A percentile compares a stretch with the other conserved stretches of the same genome.
Evolutionary conservation across 2,329 filamentous ascomycete species (phyloP).

Genomic region (Fusarium zealandicum): DNA sequence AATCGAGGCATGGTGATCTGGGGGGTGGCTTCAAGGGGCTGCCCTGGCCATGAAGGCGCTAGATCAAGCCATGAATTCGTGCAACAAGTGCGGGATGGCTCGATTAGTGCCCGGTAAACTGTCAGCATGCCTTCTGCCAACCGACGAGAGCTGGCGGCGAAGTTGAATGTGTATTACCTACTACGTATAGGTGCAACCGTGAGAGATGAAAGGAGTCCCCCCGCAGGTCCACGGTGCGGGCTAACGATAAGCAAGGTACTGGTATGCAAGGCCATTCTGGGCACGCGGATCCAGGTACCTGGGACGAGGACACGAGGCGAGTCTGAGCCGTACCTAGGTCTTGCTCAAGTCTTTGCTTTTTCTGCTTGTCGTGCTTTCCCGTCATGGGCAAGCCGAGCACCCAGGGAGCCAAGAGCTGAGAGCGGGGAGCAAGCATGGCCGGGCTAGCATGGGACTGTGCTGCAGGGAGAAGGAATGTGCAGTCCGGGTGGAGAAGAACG

Average conservation of each 20-base stretch:
- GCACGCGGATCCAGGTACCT: conserved; percentile 23
- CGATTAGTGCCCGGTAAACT: conserved; percentile 23
- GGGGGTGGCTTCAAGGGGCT: conserved; percentile 15
- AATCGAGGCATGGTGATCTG: conserved; percentile 20
- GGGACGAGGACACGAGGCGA: conserved; percentile 10
- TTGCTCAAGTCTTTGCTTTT: not conserved
- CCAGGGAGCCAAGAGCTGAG: conserved; percentile 23
- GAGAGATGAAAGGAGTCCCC: conserved; percentile 2
- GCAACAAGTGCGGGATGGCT: conserved; percentile 19
- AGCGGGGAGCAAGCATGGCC: conserved; percentile 5
- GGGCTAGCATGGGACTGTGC: conserved; percentile 8
- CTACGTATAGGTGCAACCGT: not conserved
- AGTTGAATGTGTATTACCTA: not conserved
- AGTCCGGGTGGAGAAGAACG: conserved; percentile 24
- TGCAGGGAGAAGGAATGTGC: conserved; percentile 36
- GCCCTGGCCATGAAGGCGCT: conserved; percentile 13
- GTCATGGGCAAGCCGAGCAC: conserved; percentile 12
- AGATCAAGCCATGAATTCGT: conserved; percentile 29
- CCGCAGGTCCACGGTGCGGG: not conserved
- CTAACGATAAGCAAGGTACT: not conserved
- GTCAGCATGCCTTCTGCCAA: conserved; percentile 23
- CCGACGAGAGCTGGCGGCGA: conserved; percentile 13
- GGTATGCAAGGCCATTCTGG: not conserved
- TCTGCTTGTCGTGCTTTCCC: conserved; percentile 12
- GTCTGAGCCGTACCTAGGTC: no score